Evolutionary conservation across 495 filamentous ascomycete genomes (phyloP).

Genomic region (Penicillium crystallinum): DNA sequence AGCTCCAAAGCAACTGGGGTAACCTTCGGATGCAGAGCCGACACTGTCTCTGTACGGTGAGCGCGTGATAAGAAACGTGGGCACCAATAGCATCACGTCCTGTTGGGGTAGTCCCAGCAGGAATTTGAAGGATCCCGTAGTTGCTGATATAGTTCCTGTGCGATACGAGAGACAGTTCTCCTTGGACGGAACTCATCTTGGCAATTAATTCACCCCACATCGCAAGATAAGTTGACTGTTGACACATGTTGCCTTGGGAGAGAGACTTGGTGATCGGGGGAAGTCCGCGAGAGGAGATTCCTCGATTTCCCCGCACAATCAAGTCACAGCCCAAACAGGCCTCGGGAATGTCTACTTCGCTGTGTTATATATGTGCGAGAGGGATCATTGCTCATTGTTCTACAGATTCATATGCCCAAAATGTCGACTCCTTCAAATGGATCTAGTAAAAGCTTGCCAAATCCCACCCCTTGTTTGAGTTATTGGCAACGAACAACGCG

Average conservation of each 20-base stretch:
- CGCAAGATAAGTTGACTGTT: not conserved
- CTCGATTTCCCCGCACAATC: conserved; percentile 1
- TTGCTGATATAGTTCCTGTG: too few species aligned
- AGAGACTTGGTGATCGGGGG: not conserved
- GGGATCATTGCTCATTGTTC: not conserved
- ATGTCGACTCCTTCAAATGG: not conserved
- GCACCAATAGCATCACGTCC: conserved; percentile 6
- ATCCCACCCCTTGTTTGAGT: conserved; percentile 21
- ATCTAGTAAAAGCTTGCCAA: conserved; percentile 20
- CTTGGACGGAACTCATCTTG: not conserved
- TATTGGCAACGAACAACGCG: conserved; percentile 35
- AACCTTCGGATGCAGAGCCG: not conserved
- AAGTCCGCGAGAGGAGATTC: conserved; percentile 2
- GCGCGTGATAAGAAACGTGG: not conserved
- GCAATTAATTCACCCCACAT: not conserved
- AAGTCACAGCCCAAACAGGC: too few species aligned
- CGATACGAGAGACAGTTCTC: not conserved
- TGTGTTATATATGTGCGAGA: not conserved
- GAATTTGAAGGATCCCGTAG: not conserved
- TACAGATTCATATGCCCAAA: not conserved
- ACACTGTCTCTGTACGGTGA: not conserved
- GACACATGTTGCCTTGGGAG: too few species aligned
- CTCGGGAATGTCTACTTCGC: not conserved
- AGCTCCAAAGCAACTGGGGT: not conserved
- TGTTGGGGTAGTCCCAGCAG: conserved; percentile 6